These are phyloP conservation scores for Inonotus obliquus DNA, from an alignment of 1,284 basidiomycete genomes.

Conservation along the genomic window DNA sequence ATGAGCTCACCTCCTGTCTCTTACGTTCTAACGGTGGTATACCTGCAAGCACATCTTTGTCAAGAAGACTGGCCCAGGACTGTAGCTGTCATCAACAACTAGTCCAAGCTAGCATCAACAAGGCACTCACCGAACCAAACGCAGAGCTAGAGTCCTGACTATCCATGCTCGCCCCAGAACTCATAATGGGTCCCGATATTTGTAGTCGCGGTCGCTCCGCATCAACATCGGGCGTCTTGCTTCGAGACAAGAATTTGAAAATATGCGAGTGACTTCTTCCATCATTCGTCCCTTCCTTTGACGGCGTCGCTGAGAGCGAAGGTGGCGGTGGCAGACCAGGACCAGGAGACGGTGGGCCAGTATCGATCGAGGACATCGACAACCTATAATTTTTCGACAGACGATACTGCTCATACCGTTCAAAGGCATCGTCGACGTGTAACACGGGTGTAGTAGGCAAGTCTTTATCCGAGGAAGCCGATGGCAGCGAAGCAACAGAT, in stretches of 20 bases:
- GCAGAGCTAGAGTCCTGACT: slow-evolving; percentile 34
- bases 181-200: slow-evolving; percentile 29
- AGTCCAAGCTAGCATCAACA: not conserved
- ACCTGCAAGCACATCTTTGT: slow-evolving; percentile 73
- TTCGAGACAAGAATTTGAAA: slow-evolving; percentile 54
- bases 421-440: slow-evolving; percentile 60
- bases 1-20: slow-evolving; percentile 69
- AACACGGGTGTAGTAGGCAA: slow-evolving; percentile 48
- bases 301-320: slow-evolving; percentile 25
- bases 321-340: slow-evolving; percentile 16
- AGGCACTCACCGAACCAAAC: slow-evolving; percentile 62
- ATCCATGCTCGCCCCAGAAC: slow-evolving; percentile 32
- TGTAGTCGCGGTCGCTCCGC: slow-evolving; percentile 30
- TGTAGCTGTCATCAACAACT: slow-evolving; percentile 27
- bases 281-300: slow-evolving; percentile 9
- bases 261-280: slow-evolving; percentile 39
- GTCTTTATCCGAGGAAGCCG: slow-evolving; percentile 36
- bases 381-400: slow-evolving; percentile 41
- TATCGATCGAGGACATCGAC: slow-evolving; percentile 55
- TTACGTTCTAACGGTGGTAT: slow-evolving; percentile 76
- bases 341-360: slow-evolving; percentile 30
- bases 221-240: slow-evolving; percentile 40
- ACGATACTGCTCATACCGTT: slow-evolving; percentile 40
- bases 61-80: slow-evolving; percentile 91
- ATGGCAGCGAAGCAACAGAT: slow-evolving; percentile 27